Base-by-base conservation (phyloP, 176 grass and related monocot species). In the Saccharum spontaneum region DNA sequence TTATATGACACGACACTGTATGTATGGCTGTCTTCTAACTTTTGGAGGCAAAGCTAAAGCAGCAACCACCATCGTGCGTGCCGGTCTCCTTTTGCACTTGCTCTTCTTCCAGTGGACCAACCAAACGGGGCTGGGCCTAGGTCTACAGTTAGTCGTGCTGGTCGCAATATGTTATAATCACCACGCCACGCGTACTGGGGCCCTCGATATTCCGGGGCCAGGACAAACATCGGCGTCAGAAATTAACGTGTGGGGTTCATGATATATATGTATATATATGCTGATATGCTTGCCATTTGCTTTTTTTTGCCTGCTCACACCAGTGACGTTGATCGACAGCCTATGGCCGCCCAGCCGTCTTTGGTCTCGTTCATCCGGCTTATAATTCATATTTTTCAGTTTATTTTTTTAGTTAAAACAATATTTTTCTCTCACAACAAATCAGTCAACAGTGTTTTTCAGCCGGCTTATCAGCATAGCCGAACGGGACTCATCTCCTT, bases 231-330 rank as follows among this genome's bases (percentile, higher is more conserved):
- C 73, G 2, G 4, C 17, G 46, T 79, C 55, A 82, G 11, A 63
- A 40, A 17, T 81, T 73, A 48, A 82, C 67, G 84, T 67, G 88
- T 79, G 65, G 66, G 83, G 41, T 71, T 82, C 43, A n/a, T 34
- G 83, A 20, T 8, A 44, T 15, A 39, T 28, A 23, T 5, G 31
- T 5, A 1, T 1, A 55, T 55, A 18, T 20, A 57, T 54, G 17
- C 17, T 31, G 87, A 24, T 10, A 52, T 10, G n/a, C 39, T 36
- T 8, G 63, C 12, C 39, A 46, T 73, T 66, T 24, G 28, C 28
- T 11, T 46, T 46, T 2, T 46, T 83, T 75, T 76, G 17, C 49
- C 18, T 2, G 57, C 22, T 86, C 88, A 79, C 68, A 90, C 75
- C 0, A 11, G 59, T 24, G 84, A 79, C 55, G 74, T 50, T 57